Evolutionary conservation across 176 grass and related monocot genomes (phyloP).

Genomic region (Oryza glaberrima): DNA sequence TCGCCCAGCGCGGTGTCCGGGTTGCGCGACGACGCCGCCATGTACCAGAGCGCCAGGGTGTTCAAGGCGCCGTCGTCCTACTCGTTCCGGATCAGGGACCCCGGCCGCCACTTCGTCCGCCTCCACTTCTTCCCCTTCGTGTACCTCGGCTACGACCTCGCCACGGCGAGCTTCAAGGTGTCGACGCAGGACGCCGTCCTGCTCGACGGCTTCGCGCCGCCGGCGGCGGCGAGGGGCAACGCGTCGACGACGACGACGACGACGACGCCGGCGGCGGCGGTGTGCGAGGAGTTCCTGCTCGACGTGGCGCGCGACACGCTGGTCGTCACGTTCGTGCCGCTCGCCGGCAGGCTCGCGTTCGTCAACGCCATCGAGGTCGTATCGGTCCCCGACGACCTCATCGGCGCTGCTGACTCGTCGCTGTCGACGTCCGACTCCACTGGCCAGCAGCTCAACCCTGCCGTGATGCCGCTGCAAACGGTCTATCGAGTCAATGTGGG

Average conservation of each 20-base stretch:
- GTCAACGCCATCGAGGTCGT: conserved; percentile 83
- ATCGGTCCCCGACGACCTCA: conserved; percentile 60
- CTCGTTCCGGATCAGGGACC: conserved; percentile 60
- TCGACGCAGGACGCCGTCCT: conserved; percentile 85
- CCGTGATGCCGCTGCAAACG: conserved; percentile 53
- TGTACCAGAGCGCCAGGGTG: conserved; percentile 72
- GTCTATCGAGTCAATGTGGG: conserved; percentile 65
- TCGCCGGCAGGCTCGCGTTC: conserved; percentile 60
- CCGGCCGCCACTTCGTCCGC: conserved; percentile 76
- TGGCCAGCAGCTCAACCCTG: conserved; percentile 24
- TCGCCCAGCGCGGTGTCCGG: conserved; percentile 15
- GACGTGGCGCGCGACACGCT: conserved; percentile 55
- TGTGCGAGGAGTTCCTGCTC: conserved; percentile 59
- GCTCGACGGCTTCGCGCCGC: conserved; percentile 39
- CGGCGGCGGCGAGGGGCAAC: not conserved
- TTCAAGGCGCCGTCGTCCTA: conserved; percentile 77
- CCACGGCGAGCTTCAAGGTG: conserved; percentile 58
- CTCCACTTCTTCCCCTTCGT: conserved; percentile 79
- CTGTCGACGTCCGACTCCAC: not conserved
- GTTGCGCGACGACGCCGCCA: conserved; percentile 7
- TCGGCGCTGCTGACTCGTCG: not conserved
- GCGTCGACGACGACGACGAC: conserved; percentile 4
- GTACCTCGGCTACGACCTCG: conserved; percentile 49
- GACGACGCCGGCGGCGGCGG: conserved; percentile 12
- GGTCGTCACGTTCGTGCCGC: conserved; percentile 71